A percentile compares a stretch with the other conserved stretches of the same genome.
These are phyloP conservation scores for Cyberlindnera saturnus DNA, from an alignment of 805 yeast species.

Conservation along the genomic window DNA sequence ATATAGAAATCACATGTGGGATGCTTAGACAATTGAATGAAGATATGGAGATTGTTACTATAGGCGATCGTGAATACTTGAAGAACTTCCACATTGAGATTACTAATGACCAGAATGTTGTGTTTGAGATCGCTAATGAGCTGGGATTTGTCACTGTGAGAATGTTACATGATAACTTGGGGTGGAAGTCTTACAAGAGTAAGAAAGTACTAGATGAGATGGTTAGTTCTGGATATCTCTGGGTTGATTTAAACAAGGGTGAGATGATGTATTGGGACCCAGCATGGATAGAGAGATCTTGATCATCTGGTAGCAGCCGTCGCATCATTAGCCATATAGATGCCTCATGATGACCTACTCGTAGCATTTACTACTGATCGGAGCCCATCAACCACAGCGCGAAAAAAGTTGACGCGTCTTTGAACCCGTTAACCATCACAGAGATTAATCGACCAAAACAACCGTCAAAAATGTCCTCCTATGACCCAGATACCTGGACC, in stretches of 20 bases:
- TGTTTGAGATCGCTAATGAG: slow-evolving; percentile 70
- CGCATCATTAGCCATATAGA: too few species aligned
- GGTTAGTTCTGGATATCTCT: slow-evolving; percentile 75
- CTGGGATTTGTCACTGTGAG: slow-evolving; percentile 68
- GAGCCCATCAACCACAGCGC: neutral
- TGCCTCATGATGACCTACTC: too few species aligned
- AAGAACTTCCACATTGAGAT: slow-evolving; percentile 60
- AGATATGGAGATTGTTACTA: slow-evolving; percentile 58
- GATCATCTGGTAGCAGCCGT: too few species aligned
- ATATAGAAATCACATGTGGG: slow-evolving; percentile 50
- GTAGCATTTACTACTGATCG: too few species aligned
- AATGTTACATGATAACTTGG: slow-evolving; percentile 64
- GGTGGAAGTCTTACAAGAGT: slow-evolving; percentile 65
- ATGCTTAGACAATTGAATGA: slow-evolving; percentile 55
- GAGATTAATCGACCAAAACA: neutral
- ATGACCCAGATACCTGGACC: slow-evolving; percentile 72
- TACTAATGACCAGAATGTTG: slow-evolving; percentile 59
- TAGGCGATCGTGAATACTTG: slow-evolving; percentile 44
- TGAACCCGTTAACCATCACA: neutral
- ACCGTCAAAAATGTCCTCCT: slow-evolving; percentile 31
- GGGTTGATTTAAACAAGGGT: slow-evolving; percentile 61
- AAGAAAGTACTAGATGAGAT: slow-evolving; percentile 65
- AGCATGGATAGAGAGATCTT: slow-evolving; percentile 38
- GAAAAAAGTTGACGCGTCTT: neutral
- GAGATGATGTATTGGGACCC: slow-evolving; percentile 67